Evolutionary conservation across 164 flowering plant genomes (phyloP), one percentile per base, ranked within the genome.

Genomic region (Paratinospora sagittata): DNA sequence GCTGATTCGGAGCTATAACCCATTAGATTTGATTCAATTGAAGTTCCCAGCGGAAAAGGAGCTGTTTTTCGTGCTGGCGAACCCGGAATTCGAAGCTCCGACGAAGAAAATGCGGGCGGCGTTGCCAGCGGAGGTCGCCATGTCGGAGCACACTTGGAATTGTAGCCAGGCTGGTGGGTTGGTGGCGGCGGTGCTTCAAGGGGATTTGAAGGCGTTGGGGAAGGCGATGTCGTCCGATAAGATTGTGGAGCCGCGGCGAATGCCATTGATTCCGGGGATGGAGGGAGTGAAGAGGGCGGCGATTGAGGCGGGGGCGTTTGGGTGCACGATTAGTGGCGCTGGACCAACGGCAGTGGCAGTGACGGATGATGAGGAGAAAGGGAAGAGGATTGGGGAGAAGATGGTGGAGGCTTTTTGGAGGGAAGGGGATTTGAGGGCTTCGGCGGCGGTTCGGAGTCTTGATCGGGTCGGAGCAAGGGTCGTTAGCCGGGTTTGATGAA

Each of bases 301-400:
- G 0, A 45, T 88, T 57, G 84, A 79, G 60, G 95, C 89, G 0
- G 98, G 98, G 55, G 97, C 98, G 0, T 92, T 83, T 65, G 98
- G 98, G 24, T 92, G 98, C 66, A 92, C 98, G 0, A 90, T 90
- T 4, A 89, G 96, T 27, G 97, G 98, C 34, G 97, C 98, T 0
- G 98, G 96, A 57, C 98, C 97, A 0, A 90, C 98, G 3, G 96
- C 90, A 0, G 98, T 92, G 62, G 97, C 97, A 0, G 84, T 89
- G 74, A 83, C 72, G 0, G 96, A 89, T 27, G 34, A 70, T 58
- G 90, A 82, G 81, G 87, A 82, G 82, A 82, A 30, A 23, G 98
- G 96, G 33, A 72, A 64, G 75, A 83, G 67, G 70, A 86, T 92
- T 78, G 98, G 97, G 65, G 80, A 78, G 49, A 61, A 57, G 58